Conservation (phyloP, 1,139 yeast genomes). For the Protomyces arabidopsidicola region DNA sequence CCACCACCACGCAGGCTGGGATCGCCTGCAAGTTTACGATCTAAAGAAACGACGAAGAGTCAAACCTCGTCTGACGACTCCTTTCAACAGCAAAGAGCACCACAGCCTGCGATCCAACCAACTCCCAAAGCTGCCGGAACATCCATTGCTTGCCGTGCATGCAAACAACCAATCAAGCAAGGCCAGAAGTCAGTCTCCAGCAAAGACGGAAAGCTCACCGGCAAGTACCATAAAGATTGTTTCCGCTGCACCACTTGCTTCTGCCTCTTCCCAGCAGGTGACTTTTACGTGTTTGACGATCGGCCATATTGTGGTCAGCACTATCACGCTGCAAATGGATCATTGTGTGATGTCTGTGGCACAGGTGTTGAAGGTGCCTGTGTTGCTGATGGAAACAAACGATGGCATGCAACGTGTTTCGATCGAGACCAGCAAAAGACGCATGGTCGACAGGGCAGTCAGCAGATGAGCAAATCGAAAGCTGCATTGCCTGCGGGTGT, state of each 20-base stretch:
- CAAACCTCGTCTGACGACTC: neutral
- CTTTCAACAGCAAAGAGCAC: neutral
- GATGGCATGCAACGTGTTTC: neutral
- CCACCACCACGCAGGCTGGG: neutral
- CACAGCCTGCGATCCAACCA: neutral
- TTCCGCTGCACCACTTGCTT: constrained; percentile 53
- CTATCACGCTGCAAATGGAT: constrained; percentile 70
- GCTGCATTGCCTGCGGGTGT: neutral
- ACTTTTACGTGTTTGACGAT: constrained; percentile 75
- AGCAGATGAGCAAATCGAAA: neutral
- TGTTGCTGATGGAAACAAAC: constrained; percentile 47
- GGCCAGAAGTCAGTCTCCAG: constrained; percentile 63
- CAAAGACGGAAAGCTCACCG: constrained; percentile 72
- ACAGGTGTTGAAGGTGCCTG: constrained; percentile 87
- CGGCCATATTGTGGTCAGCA: constrained; percentile 72
- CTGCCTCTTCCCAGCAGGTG: constrained; percentile 47
- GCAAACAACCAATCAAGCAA: constrained; percentile 47
- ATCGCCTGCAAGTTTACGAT: constrained; percentile 11
- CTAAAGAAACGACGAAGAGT: constrained; percentile 6
- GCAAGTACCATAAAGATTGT: constrained; percentile 70
- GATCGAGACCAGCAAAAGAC: neutral
- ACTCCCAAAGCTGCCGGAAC: neutral
- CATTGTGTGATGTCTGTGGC: constrained; percentile 67
- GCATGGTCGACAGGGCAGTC: neutral
- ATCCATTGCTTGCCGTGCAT: constrained; percentile 43